Evolutionary conservation across 1,284 basidiomycete genomes (phyloP), one percentile per base, ranked within the genome.

Genomic region (Clitocybe nebularis): DNA sequence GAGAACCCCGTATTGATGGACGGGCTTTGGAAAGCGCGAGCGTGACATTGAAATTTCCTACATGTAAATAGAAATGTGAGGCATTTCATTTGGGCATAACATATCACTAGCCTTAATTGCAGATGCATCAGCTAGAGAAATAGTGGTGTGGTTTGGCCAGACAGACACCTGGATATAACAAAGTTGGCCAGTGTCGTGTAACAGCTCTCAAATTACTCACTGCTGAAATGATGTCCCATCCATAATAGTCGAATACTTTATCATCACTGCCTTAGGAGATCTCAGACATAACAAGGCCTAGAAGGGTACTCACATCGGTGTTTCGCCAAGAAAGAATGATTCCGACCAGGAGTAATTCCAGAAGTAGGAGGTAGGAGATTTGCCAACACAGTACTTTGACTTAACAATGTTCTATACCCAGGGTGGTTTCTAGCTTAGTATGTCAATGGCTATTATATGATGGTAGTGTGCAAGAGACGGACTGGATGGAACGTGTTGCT

Each of bases 11-110:
- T 66, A 67, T 5, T 57, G 46, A 11, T 62, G 44, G 6, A 63
- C 52, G 1, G 62, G 62, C 44, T 68, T 68, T 0, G 64, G 63
- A 37, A 67, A 68, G n/a, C 63, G 59, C 7, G 59, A 52, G 39
- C 60, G 59, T 39, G 62, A 64, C 39, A 55, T 55, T 10, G 57
- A 58, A 2, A 68, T 48, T 50, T 67, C 64, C 66, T 68, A 37
- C 2, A 36, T 45, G 17, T 22, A 19, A 23, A 23, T 28, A 33
- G 22, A 37, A 6, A 21, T 37, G 29, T 14, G 36, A 21, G 17
- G 5, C 34, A 34, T 7, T 16, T 20, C 16, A 14, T n/a, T 17
- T 14, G 32, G 20, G 25, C 17, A 22, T 11, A 16, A 26, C 20
- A 8, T 19, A 24, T 11, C 22, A 36, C 42, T 24, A 10, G 64